Conservation (phyloP, 495 filamentous ascomycete species). For the Aeminium ludgeri region DNA sequence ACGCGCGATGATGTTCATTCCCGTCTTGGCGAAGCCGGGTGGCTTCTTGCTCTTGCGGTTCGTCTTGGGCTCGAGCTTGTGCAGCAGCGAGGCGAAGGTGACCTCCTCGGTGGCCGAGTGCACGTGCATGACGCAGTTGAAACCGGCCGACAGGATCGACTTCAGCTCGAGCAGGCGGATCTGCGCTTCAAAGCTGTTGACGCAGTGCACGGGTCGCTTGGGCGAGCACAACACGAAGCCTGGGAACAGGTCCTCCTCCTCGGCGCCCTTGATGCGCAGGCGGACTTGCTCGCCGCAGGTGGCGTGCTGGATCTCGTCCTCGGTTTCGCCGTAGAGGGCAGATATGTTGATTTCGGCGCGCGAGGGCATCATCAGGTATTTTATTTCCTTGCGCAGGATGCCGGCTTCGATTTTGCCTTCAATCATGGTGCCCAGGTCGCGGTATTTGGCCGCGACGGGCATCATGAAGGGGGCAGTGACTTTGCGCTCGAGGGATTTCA, state of each 20-base stretch:
- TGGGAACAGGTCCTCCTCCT: slow-evolving; percentile 95
- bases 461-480: slow-evolving; percentile 99
- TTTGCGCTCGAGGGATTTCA: slow-evolving; percentile 86
- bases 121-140: slow-evolving; percentile 80
- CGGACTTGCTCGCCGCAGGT: slow-evolving; percentile 92
- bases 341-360: slow-evolving; percentile 60
- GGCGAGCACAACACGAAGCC: slow-evolving; percentile 92
- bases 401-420: slow-evolving; percentile 96
- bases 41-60: slow-evolving; percentile 79
- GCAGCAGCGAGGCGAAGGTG: slow-evolving; percentile 67
- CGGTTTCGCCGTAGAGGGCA: slow-evolving; percentile 84
- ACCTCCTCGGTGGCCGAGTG: slow-evolving; percentile 92
- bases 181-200: slow-evolving; percentile 83
- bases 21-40: slow-evolving; percentile 80
- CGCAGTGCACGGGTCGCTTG: slow-evolving; percentile 81
- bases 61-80: slow-evolving; percentile 96
- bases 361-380: slow-evolving; percentile 87
- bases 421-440: slow-evolving; percentile 92
- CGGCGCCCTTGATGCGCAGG: slow-evolving; percentile 75
- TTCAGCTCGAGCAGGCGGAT: slow-evolving; percentile 91
- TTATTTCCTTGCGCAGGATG: slow-evolving; percentile 70
- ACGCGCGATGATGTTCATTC: slow-evolving; percentile 82
- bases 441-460: slow-evolving; percentile 88
- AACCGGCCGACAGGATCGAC: slow-evolving; percentile 77
- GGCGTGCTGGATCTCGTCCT: slow-evolving; percentile 68